Conservation (phyloP, 768 basidiomycete species). For the Sarcodon aspratus region DNA sequence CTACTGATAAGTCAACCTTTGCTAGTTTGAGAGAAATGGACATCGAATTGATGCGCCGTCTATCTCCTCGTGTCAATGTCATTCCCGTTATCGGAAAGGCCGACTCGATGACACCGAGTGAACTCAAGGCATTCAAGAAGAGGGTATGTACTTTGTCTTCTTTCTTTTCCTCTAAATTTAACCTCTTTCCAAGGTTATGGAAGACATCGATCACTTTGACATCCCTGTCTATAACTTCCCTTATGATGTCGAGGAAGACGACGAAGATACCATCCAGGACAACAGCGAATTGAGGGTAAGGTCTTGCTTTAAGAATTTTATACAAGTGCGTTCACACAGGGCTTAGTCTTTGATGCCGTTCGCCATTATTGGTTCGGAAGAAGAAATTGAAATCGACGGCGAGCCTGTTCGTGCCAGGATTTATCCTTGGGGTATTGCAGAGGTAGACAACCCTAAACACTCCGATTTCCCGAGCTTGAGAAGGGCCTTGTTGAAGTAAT, state of each 20-base stretch:
- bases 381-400: conserved; percentile 90
- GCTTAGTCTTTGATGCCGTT: conserved; percentile 83
- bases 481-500: conserved; percentile 80
- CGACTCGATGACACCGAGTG: conserved; percentile 87
- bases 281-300: conserved; percentile 88
- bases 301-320: conserved; percentile 2
- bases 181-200: conserved; percentile 71
- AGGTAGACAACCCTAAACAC: conserved; percentile 99
- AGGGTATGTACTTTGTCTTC: conserved; percentile 35
- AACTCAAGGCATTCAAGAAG: conserved; percentile 94
- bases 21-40: conserved; percentile 89
- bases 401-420: conserved; percentile 85
- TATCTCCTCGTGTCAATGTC: conserved; percentile 96
- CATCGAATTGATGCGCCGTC: conserved; percentile 96
- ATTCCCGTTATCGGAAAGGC: conserved; percentile 98
- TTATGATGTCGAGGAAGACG: conserved; percentile 98
- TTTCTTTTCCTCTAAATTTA: conserved; percentile 1
- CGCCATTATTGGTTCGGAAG: conserved; percentile 94
- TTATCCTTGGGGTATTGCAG: conserved; percentile 98
- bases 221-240: conserved; percentile 99
- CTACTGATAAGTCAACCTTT: conserved; percentile 1
- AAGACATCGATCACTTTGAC: conserved; percentile 97
- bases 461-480: conserved; percentile 95
- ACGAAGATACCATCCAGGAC: conserved; percentile 96
- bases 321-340: conserved; percentile 4